Base-by-base conservation (phyloP, 176 grass and related monocot genomes). In the Triticum turgidum region DNA sequence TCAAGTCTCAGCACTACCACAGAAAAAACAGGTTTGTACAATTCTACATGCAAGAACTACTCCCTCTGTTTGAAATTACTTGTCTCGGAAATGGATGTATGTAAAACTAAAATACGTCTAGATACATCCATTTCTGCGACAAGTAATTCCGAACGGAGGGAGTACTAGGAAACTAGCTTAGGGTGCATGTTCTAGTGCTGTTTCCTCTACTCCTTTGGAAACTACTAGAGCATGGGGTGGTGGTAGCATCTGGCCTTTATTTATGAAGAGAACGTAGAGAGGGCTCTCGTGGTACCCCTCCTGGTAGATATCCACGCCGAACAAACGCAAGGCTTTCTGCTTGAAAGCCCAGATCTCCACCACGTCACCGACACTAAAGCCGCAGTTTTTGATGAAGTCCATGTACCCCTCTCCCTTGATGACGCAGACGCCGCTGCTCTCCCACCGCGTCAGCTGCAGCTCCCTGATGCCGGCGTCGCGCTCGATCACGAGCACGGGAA, bases 291-390 rank as follows among this genome's bases (percentile, higher is more conserved):
- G 9, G 11, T 45, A 45, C 11, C 42, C 3, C 42, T 45, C 3
- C 42, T 45, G 0, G 2, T 44, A 81, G 80, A 95, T 49, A 63
- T 47, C 83, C n/a, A 0, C 0, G 65, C 67, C 80, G 24, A 77
- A 69, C 27, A 78, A 8, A 0, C 21, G 68, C 7, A 86, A 20
- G 27, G 4, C 1, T 9, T 62, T 51, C 63, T 85, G 39, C 30
- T 69, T 2, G 80, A 90, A 69, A 2, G 83, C 76, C 69, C 78
- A 85, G 54, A 80, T 41, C 61, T 81, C 78, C 11, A 85, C 10
- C 14, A 5, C 7, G 66, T 89, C 76, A 1, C 0, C 5, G 2
- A 17, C 27, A 61, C 54, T 12, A 69, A 86, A 58, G 27, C 32
- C 0, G 58, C 62, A 85, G 11, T 1, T 4, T 1, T 51, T 21